Evolutionary conservation across 331 rosid species (phyloP).

Genomic region (Phaseolus coccineus): DNA sequence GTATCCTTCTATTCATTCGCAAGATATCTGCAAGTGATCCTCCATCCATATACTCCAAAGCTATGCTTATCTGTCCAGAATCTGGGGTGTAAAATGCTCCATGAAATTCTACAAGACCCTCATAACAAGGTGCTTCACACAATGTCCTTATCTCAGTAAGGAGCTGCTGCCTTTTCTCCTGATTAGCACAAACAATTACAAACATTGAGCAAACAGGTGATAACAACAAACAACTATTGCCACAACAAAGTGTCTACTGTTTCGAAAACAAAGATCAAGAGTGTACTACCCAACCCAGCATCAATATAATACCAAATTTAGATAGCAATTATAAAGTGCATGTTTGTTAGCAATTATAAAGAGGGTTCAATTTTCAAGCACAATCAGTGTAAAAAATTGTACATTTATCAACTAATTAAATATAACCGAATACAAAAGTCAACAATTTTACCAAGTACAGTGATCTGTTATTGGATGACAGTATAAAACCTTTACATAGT

Average conservation of each 20-base stretch:
- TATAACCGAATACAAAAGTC: neutral
- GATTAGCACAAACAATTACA: conserved; percentile 36
- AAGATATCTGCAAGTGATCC: conserved; percentile 92
- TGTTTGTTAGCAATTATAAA: conserved; percentile 10
- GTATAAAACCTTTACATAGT: neutral
- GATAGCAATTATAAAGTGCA: neutral
- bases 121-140: conserved; percentile 90
- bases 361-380: neutral
- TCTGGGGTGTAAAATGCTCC: conserved; percentile 98
- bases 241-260: conserved; percentile 22
- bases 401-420: neutral
- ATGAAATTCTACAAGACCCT: conserved; percentile 96
- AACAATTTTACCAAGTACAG: neutral
- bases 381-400: neutral
- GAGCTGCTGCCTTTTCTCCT: conserved; percentile 98
- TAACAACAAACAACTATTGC: neutral
- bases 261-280: conserved; percentile 12
- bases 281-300: conserved; percentile 15
- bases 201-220: conserved; percentile 23
- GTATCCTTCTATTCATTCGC: conserved; percentile 65
- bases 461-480: neutral
- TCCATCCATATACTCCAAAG: conserved; percentile 98
- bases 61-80: conserved; percentile 98
- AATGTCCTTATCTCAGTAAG: conserved; percentile 94
- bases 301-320: conserved; percentile 20